Percentiles rank a stretch among this genome's conserved stretches.
These are phyloP conservation scores for Chaetomiaceae sp. DNA, from an alignment of 2,329 filamentous ascomycete species.

Conservation along the genomic window DNA sequence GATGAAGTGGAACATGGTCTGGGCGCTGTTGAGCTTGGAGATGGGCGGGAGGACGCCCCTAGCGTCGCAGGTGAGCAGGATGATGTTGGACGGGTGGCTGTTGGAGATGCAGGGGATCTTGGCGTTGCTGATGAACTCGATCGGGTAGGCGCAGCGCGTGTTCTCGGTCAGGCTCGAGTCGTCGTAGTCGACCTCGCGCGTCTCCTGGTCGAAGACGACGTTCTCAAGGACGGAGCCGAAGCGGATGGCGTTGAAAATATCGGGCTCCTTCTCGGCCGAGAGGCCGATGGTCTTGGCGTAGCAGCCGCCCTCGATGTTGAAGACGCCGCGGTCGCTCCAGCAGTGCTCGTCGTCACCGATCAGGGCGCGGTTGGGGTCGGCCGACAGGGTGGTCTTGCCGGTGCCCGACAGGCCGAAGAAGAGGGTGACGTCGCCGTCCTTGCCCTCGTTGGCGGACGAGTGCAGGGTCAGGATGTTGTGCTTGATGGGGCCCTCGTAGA, in stretches of 20 bases:
- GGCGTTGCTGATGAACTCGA: constrained; percentile 98
- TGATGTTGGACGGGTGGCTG: constrained; percentile 92
- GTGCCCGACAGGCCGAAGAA: constrained; percentile 99
- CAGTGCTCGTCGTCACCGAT: constrained; percentile 99
- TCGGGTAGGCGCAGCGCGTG: constrained; percentile 96
- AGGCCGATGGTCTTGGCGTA: constrained; percentile 99
- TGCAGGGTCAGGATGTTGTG: constrained; percentile 98
- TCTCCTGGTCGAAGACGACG: constrained; percentile 90
- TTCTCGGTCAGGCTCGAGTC: constrained; percentile 95
- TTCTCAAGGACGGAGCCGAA: constrained; percentile 98
- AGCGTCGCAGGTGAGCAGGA: constrained; percentile 95
- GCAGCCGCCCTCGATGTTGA: constrained; percentile 99
- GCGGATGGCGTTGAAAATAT: constrained; percentile 93
- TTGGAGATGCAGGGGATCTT: constrained; percentile 92
- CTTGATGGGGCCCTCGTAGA: constrained; percentile 99
- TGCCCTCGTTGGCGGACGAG: constrained; percentile 96
- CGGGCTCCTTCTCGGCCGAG: constrained; percentile 96
- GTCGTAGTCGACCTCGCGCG: constrained; percentile 90
- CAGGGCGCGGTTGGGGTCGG: constrained; percentile 90
- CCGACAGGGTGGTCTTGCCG: constrained; percentile 96
- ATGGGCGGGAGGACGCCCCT: constrained; percentile 96
- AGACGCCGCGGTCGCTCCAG: constrained; percentile 94
- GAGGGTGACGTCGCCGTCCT: constrained; percentile 90
- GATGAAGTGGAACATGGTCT: constrained; percentile 99
- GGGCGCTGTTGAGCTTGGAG: constrained; percentile 88